A percentile compares a stretch with the other conserved stretches of the same genome.
phyloP scores from a whole-genome alignment of 1,284 basidiomycete genomes.

The Ceraceosorus bombacis region DNA sequence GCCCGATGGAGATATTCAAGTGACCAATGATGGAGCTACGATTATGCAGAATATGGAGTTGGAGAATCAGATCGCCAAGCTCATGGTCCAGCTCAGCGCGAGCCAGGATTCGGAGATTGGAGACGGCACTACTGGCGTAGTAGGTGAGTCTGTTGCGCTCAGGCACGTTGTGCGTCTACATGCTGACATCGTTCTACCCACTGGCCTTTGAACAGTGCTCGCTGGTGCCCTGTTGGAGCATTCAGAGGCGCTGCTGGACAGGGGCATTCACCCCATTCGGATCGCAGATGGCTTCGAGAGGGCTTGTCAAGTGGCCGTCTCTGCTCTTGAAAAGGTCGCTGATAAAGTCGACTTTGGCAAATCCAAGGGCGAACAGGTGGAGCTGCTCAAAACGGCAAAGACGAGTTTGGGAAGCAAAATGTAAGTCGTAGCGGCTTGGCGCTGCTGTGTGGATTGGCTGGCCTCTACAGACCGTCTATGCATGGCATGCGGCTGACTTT shows the following conservation, averaged over 20 bases:
- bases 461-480: neutral
- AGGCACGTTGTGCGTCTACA: no score
- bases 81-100: constrained; percentile 91
- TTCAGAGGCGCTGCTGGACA: constrained; percentile 74
- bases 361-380: constrained; percentile 72
- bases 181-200: constrained; percentile 7
- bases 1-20: constrained; percentile 95
- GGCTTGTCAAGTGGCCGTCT: constrained; percentile 80
- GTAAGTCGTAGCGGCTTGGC: constrained; percentile 52
- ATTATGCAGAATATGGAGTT: constrained; percentile 58
- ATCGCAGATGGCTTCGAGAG: constrained; percentile 97
- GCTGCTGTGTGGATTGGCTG: no score
- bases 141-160: constrained; percentile 60
- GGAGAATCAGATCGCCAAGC: constrained; percentile 95
- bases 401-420: constrained; percentile 97
- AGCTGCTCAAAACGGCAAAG: constrained; percentile 75
- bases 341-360: constrained; percentile 79
- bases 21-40: constrained; percentile 90
- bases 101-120: constrained; percentile 99
- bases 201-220: constrained; percentile 60
- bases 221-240: constrained; percentile 91
- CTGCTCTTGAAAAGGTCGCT: constrained; percentile 84
- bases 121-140: constrained; percentile 97
- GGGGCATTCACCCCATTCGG: constrained; percentile 94
- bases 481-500: neutral